Evolutionary conservation across 2,329 filamentous ascomycete species (phyloP), one percentile per base, ranked within the genome.

Genomic region (Paecilomyces sp.): DNA sequence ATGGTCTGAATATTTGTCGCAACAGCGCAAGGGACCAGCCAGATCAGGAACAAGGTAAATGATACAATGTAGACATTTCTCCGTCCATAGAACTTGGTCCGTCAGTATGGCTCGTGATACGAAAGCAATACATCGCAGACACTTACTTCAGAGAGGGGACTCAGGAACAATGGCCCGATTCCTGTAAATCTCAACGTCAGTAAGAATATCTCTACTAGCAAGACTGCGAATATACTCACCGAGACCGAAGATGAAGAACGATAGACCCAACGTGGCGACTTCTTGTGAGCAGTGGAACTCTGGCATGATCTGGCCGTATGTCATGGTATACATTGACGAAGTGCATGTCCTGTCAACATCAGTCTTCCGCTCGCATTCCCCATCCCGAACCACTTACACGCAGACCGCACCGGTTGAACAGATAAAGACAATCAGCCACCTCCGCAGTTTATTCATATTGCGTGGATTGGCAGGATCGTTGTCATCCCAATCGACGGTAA

Each of bases 261-360:
- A 92, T 57, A 97, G 78, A 0, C 92, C 93, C 9, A 96, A 74
- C 2, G 91, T 91, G 12, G 88, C 90, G 25, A 95, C 82, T 56
- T 90, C 79, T 59, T 84, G 82, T 0, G 89, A 88, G 66, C 84
- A 83, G 64, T 84, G 77, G 67, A 96, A 95, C 61, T 95, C 89
- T 28, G 80, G 76, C 63, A 88, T 85, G 75, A 96, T 85, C 73
- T 94, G 89, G 18, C 68, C 71, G 72, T 96, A 97, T 0, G 90
- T 94, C 12, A 85, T 85, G 0, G 91, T 93, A 74, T 97, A 96
- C 67, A 96, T 86, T n/a, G 91, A 94, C 55, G 89, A 92, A 1
- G 90, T 85, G 70, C 88, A 91, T 8, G 92, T 96, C 58, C 89
- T 92, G 67, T 13, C 51, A 62, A 57, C 50, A 30, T 34, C 7